Percentiles rank a stretch among this genome's conserved stretches.
phyloP scores from a whole-genome alignment of 192 early-diverging fungal genomes.

The Entomortierella chlamydospora region DNA sequence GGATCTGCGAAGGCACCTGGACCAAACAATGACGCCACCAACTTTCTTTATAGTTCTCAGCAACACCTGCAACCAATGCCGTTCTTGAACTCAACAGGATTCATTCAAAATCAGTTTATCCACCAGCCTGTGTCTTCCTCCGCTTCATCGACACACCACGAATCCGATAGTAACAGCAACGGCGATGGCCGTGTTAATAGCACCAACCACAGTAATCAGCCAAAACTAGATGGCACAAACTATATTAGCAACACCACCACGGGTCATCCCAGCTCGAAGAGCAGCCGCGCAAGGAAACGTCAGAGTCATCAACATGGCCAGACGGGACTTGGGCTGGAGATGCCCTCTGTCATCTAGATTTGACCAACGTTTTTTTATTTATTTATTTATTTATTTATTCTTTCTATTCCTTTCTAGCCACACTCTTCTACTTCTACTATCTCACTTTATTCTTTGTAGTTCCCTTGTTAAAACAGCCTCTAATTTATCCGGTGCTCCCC shows the following conservation, averaged over 20 bases:
- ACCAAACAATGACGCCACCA: not conserved
- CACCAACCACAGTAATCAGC: not conserved
- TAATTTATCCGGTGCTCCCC: too few species aligned
- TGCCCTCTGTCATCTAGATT: constrained; percentile 20
- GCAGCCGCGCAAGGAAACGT: constrained; percentile 15
- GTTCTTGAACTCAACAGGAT: not conserved
- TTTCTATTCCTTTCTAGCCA: constrained; percentile 7
- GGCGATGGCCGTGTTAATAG: not conserved
- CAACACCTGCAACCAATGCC: not conserved
- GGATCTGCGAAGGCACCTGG: not conserved
- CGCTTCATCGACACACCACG: constrained; percentile 17
- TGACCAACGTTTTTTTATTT: constrained; percentile 3
- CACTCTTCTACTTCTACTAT: too few species aligned
- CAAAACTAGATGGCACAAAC: not conserved
- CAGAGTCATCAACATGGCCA: constrained; percentile 17
- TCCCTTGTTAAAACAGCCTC: not conserved
- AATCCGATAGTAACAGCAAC: constrained; percentile 6
- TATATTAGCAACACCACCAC: not conserved
- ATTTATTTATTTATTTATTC: not conserved
- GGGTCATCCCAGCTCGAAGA: constrained; percentile 1
- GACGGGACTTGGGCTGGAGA: constrained; percentile 7
- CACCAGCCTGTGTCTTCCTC: constrained; percentile 14
- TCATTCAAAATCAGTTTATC: not conserved
- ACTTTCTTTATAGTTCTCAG: not conserved
- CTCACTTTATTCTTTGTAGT: too few species aligned